These are phyloP conservation scores for Penicillium coprophilum DNA, from an alignment of 495 filamentous ascomycete species.

Conservation along the genomic window DNA sequence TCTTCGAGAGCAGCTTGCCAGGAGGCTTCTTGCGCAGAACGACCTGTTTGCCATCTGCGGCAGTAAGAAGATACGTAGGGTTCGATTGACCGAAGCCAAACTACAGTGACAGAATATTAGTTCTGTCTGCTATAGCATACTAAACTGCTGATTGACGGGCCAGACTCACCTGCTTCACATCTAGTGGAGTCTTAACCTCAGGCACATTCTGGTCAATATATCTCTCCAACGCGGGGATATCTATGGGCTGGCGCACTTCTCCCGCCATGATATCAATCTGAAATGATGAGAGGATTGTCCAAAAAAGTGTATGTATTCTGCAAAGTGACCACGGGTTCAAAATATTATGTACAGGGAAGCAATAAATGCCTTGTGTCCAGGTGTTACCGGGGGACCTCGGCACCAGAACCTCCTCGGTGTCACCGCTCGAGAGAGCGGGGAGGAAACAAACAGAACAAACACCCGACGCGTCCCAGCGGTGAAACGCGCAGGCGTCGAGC, in stretches of 20 bases:
- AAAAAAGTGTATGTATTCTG: neutral
- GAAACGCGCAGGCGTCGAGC: slow-evolving; percentile 31
- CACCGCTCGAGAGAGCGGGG: slow-evolving; percentile 10
- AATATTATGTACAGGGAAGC: slow-evolving; percentile 4
- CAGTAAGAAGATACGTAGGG: slow-evolving; percentile 87
- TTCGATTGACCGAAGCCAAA: slow-evolving; percentile 98
- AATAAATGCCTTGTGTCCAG: slow-evolving; percentile 8
- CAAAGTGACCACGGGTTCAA: neutral
- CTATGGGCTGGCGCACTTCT: slow-evolving; percentile 81
- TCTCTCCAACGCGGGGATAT: slow-evolving; percentile 69
- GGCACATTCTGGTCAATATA: slow-evolving; percentile 77
- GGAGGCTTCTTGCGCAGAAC: slow-evolving; percentile 96
- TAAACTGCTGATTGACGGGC: neutral
- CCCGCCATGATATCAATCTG: slow-evolving; percentile 68
- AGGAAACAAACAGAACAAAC: slow-evolving; percentile 19
- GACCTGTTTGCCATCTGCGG: slow-evolving; percentile 62
- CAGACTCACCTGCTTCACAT: slow-evolving; percentile 76
- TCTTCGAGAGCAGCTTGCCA: slow-evolving; percentile 84
- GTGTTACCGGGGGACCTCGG: slow-evolving; percentile 32
- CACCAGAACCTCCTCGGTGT: slow-evolving; percentile 20
- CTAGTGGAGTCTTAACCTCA: slow-evolving; percentile 74
- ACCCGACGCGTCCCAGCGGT: slow-evolving; percentile 34
- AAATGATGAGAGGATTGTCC: neutral
- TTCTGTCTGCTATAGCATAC: neutral
- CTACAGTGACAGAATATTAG: slow-evolving; percentile 40